A percentile compares a stretch with the other conserved stretches of the same genome.
Evolutionary conservation across 306 rosid species (phyloP).

Genomic region (Prunus kanzakura): DNA sequence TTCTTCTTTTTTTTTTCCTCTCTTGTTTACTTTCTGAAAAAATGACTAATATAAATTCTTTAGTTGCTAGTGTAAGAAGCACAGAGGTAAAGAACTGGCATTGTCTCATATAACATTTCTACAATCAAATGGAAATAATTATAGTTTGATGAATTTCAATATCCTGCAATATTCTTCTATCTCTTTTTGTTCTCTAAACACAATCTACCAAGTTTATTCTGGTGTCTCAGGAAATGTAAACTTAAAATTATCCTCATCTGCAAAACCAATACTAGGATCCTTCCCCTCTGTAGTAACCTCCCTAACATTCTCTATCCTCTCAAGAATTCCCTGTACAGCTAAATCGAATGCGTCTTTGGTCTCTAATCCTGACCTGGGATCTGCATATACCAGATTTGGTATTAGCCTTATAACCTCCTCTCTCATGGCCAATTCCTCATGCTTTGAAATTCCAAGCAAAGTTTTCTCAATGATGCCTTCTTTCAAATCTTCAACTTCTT

Average conservation of each 20-base stretch:
- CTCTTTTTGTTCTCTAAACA: background rate
- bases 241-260: conserved; percentile 68
- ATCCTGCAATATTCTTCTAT: background rate
- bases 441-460: conserved; percentile 46
- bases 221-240: conserved; percentile 46
- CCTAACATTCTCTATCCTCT: conserved; percentile 65
- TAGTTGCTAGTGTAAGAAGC: background rate
- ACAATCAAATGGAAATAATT: background rate
- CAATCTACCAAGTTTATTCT: background rate
- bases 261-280: conserved; percentile 86
- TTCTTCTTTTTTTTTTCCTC: too few relatives aligned
- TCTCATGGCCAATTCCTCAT: conserved; percentile 53
- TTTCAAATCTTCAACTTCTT: conserved; percentile 48
- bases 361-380: conserved; percentile 53
- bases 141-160: background rate
- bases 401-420: conserved; percentile 62
- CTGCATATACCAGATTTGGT: conserved; percentile 62
- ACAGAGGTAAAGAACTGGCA: background rate
- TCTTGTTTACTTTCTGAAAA: too few relatives aligned
- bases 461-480: conserved; percentile 45
- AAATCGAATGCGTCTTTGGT: conserved; percentile 80
- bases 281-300: conserved; percentile 51
- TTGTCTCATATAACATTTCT: background rate
- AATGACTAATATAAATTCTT: background rate
- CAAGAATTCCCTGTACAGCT: conserved; percentile 64